Evolutionary conservation across 2,329 filamentous ascomycete genomes (phyloP).

Genomic region (Phoma sp.): DNA sequence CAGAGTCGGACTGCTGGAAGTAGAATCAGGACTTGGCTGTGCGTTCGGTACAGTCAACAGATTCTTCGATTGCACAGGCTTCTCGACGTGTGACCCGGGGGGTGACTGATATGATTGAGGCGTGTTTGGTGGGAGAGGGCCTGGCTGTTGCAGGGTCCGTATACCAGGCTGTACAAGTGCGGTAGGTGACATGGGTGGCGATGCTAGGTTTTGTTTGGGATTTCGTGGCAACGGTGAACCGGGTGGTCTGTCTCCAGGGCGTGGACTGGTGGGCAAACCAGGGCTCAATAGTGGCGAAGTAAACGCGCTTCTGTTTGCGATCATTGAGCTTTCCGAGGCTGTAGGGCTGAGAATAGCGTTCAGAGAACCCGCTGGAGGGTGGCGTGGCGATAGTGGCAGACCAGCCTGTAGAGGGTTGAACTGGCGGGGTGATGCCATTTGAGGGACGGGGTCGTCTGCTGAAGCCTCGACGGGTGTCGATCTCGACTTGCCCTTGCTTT

Average conservation of each 20-base stretch:
- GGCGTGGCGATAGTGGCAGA: slow-evolving; percentile 49
- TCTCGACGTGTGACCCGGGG: slow-evolving; percentile 50
- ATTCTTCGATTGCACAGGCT: slow-evolving; percentile 40
- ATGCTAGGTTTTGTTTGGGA: slow-evolving; percentile 63
- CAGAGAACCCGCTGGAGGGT: slow-evolving; percentile 46
- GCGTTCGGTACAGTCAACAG: slow-evolving; percentile 41
- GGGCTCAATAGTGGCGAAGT: slow-evolving; percentile 64
- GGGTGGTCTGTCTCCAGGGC: slow-evolving; percentile 66
- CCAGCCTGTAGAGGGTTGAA: slow-evolving; percentile 42
- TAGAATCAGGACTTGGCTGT: slow-evolving; percentile 45
- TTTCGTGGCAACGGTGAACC: slow-evolving; percentile 66
- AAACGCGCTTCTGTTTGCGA: slow-evolving; percentile 51
- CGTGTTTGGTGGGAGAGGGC: slow-evolving; percentile 75
- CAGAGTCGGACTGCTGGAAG: slow-evolving; percentile 33
- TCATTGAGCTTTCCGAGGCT: slow-evolving; percentile 49
- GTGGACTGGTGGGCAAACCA: slow-evolving; percentile 69
- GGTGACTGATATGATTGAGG: slow-evolving; percentile 69
- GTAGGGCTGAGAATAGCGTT: slow-evolving; percentile 60
- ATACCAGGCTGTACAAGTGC: slow-evolving; percentile 69
- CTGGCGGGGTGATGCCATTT: slow-evolving; percentile 37
- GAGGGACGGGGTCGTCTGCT: slow-evolving; percentile 24
- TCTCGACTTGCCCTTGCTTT: slow-evolving; percentile 58
- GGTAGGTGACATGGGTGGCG: slow-evolving; percentile 73
- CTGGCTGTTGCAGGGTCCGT: slow-evolving; percentile 74
- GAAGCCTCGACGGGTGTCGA: slow-evolving; percentile 32